Base-by-base conservation (phyloP, 257 asterid genomes). In the Solanum neorickii region DNA sequence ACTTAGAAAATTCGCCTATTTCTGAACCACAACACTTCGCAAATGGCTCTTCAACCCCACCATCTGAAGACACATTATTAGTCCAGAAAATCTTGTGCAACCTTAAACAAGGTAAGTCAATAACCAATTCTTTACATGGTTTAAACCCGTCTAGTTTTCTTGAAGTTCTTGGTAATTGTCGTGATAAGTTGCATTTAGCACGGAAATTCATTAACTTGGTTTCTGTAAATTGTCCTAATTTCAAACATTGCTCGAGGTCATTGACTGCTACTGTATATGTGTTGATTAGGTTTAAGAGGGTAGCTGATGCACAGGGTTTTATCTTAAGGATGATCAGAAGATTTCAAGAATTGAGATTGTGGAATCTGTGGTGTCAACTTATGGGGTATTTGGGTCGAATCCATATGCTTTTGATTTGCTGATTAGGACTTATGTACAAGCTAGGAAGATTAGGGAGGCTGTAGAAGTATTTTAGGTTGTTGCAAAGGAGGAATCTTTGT, bases 401-500 rank as follows among this genome's bases (percentile, higher is more conserved):
- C 83, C 85, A 41, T 74, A 87, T 75, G 97, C 89, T 87, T 94
- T 93, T 46, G 98, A 94, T 87, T 91, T 95, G 90, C 86, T 95
- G 35, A 88, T 95, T 87, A 91, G 95, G 91, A 95, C 98, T 68
- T 95, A 89, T 42, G 96, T 95, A 70, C 98, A 95, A 89, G 98
- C 97, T 86, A 94, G 98, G 94, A 95, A 93, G 94, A 91, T 93
- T 39, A 92, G 95, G 90, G 98, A 95, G 89, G 96, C 94, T 11
- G 98, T 92, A 42, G 98, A 92, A 90, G 98, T 92, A 7, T 90
- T 90, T 94, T 56, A 87, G 92, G 10, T 56, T 88, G 88, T 86
- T 95, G 86, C 90, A 49, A 47, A 27, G 77, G 82, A 89, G 91
- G 88, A 90, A 91, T 47, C 89, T 92, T 85, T 35, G 60, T 27